Evolutionary conservation across 306 rosid genomes (phyloP).

Genomic region (Pachyrhizus erosus): DNA sequence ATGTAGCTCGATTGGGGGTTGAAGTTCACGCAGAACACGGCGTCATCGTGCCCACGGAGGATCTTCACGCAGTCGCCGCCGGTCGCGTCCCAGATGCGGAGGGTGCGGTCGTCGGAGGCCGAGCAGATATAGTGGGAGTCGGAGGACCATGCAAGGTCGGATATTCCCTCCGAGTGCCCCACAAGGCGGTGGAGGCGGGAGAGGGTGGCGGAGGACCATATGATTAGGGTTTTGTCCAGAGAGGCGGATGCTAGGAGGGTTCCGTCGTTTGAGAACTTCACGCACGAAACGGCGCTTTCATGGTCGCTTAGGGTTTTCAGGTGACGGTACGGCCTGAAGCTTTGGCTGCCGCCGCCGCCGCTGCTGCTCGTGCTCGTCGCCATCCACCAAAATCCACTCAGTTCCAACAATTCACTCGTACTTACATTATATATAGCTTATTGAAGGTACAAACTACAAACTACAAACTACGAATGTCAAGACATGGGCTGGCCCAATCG

Average conservation of each 20-base stretch:
- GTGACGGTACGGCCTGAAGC: constrained; percentile 79
- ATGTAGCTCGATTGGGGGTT: constrained; percentile 78
- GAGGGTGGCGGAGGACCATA: constrained; percentile 70
- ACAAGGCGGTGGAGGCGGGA: constrained; percentile 72
- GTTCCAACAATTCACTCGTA: neutral
- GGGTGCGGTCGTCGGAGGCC: constrained; percentile 88
- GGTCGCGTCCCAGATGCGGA: constrained; percentile 91
- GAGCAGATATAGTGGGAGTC: constrained; percentile 97
- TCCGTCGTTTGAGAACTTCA: constrained; percentile 87
- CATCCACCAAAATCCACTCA: neutral
- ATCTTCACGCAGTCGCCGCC: constrained; percentile 80
- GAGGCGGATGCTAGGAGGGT: constrained; percentile 80
- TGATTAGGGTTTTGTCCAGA: constrained; percentile 79
- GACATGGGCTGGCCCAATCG: too few relatives aligned
- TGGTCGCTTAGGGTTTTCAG: constrained; percentile 74
- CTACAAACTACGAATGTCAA: too few relatives aligned
- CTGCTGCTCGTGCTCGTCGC: constrained; percentile 50
- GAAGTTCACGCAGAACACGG: constrained; percentile 89
- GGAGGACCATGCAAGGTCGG: constrained; percentile 90
- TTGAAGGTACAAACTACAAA: too few relatives aligned
- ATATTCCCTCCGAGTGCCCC: constrained; percentile 84
- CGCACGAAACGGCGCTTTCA: constrained; percentile 75
- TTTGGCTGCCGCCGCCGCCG: constrained; percentile 51
- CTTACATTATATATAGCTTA: too few relatives aligned
- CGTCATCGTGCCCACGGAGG: constrained; percentile 76